These are phyloP conservation scores for Pluteus cervinus DNA, from an alignment of 768 basidiomycete species.

Conservation along the genomic window DNA sequence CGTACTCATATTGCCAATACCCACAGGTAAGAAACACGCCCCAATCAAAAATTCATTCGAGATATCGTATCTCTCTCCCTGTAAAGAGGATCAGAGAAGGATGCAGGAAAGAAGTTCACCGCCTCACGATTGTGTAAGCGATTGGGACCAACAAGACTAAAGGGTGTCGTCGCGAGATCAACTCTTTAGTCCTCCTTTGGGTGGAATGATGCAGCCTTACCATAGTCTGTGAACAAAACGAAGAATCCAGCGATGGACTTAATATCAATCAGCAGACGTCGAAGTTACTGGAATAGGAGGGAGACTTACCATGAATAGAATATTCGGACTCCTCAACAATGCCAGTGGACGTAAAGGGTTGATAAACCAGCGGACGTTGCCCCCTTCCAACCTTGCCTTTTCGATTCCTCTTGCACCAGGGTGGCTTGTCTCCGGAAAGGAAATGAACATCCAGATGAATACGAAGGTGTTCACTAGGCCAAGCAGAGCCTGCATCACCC, in stretches of 20 bases:
- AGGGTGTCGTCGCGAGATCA: conserved; percentile 19
- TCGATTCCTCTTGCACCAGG: conserved; percentile 53
- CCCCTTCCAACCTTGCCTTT: conserved; percentile 22
- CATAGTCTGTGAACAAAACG: conserved; percentile 31
- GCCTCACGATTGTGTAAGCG: conserved; percentile 57
- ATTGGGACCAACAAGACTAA: conserved; percentile 54
- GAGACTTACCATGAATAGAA: conserved; percentile 44
- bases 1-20: conserved; percentile 54
- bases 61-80: conserved; percentile 56
- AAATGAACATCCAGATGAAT: conserved; percentile 32
- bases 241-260: conserved; percentile 25
- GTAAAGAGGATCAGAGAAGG: background rate
- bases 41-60: conserved; percentile 53
- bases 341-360: conserved; percentile 53
- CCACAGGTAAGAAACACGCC: conserved; percentile 53
- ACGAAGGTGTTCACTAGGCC: conserved; percentile 33
- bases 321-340: conserved; percentile 54
- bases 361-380: conserved; percentile 25
- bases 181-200: background rate
- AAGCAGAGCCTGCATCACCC: conserved; percentile 45
- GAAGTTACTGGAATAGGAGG: background rate
- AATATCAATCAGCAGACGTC: background rate
- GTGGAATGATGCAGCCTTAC: conserved; percentile 18
- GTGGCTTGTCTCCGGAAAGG: conserved; percentile 66
- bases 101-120: background rate